Base-by-base conservation (phyloP, 352 stramenopile genomes). In the Globisporangium paroecandrum region DNA sequence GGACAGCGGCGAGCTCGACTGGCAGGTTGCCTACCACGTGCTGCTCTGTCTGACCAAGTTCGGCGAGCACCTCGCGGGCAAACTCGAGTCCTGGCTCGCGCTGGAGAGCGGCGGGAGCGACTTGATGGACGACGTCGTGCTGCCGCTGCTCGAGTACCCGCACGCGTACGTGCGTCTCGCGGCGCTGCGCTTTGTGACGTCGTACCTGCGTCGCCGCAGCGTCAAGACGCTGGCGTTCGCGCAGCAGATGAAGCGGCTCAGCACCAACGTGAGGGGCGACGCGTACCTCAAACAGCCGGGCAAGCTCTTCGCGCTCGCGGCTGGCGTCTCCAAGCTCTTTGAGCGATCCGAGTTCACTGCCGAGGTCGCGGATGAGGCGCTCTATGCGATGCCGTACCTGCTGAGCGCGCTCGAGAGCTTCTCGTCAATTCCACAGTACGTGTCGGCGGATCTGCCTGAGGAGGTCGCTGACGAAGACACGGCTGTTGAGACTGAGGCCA, bases 91-190 rank as follows among this genome's bases (percentile, higher is more conserved):
- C 32, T 94, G 85, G 85, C 73, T 93, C 15, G 72, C 77, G 25
- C 58, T 41, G 18, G 49, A 72, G 65, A 22, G 58, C 43, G 6
- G 73, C 66, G 55, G 55, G 54, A 56, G 64, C 64, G 62, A 69
- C 9, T 82, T 91, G 41, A 24, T 91, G 22, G 77, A 89, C 49
- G 67, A 70, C 15, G 74, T 90, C 4, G 72, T 85, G 43, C 70
- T 90, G 18, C 73, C 77, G 22, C 64, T 95, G 38, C 69, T 91
- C 46, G 77, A 89, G 64, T 95, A 90, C 64, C 89, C 89, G 0
- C 89, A 97, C 62, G 77, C 76, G 5, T 81, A 80, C 70, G 89
- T 97, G 65, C 88, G 88, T 51, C 73, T 89, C 13, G 70, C 79
- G 4, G 79, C 86, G 15, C 68, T 89, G 18, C 71, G 74, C 24